Base-by-base conservation (phyloP, 2,329 filamentous ascomycete genomes). In the Bipolaris sorokiniana region DNA sequence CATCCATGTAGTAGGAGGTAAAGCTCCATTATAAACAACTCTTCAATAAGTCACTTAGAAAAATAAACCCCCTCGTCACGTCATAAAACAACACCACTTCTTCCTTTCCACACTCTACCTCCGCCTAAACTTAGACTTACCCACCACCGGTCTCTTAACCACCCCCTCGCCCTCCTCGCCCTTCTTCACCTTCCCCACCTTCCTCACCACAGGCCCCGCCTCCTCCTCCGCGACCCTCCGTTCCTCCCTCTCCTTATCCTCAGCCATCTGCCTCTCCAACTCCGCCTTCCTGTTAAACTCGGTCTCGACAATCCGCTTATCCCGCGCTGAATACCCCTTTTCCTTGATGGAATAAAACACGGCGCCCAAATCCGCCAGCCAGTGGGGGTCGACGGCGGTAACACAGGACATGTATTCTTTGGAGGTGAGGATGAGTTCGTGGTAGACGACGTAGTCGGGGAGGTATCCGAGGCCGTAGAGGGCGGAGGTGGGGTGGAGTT, bases 331-430 rank as follows among this genome's bases (percentile, higher is more conserved):
- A 74, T 96, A 99, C 1, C 94, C 95, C 78, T 99, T 99, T 78
- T 98, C 94, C 79, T 97, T 97, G 72, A 99, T 86, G 1, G 90
- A 95, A 77, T 98, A 99, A 77, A 99, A 99, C 0, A 99, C 95
- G 1, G 93, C 95, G 33, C 96, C 95, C 5, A 99, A 82, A 74
- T 99, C 95, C 6, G 95, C 95, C 38, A 99, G 86, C 95, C 95
- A 99, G 74, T 96, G 92, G 50, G 95, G 94, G 75, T 99, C 95
- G 1, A 99, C 95, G 1, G 92, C 87, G 4, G 95, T 99, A 9
- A 99, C 95, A 4, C 92, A 97, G 3, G 91, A 96, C 88, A 99
- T 97, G 80, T 98, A 99, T 75, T 98, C 95, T 74, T 97, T 97
- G 55, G 89, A 91, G 0, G 95, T 99, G 59, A 99, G 86, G 68